Conservation (phyloP, 2,329 filamentous ascomycete genomes). For the Anthostomella pinea region DNA sequence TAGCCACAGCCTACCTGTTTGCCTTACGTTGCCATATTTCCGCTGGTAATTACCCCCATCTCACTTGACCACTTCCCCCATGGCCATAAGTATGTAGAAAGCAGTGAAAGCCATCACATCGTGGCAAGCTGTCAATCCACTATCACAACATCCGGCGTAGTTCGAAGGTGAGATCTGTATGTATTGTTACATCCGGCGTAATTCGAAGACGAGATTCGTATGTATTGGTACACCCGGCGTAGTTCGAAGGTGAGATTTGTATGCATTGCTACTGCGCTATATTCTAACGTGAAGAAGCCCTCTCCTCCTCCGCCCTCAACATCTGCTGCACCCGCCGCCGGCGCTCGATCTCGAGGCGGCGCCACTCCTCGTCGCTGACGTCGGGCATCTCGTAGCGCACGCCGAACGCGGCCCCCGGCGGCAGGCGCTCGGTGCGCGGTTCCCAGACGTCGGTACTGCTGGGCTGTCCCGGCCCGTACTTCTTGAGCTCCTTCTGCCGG, state of each 20-base stretch:
- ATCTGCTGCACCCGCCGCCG: conserved; percentile 19
- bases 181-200: too few relatives aligned
- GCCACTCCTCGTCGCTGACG: conserved; percentile 44
- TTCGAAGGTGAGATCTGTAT: background rate
- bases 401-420: conserved; percentile 45
- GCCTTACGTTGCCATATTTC: too few relatives aligned
- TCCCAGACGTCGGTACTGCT: conserved; percentile 93
- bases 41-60: too few relatives aligned
- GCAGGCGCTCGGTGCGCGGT: conserved; percentile 61
- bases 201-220: too few relatives aligned
- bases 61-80: too few relatives aligned
- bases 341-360: conserved; percentile 33
- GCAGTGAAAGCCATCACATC: too few relatives aligned
- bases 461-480: conserved; percentile 59
- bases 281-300: background rate
- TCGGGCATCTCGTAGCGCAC: conserved; percentile 37
- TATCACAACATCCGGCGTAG: too few relatives aligned
- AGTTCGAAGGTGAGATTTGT: background rate
- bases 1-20: too few relatives aligned
- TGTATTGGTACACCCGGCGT: too few relatives aligned
- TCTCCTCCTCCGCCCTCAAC: conserved; percentile 14
- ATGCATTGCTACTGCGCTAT: background rate
- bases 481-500: conserved; percentile 60
- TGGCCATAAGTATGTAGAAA: too few relatives aligned
- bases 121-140: too few relatives aligned